These are phyloP conservation scores for Azolla pinnata DNA, from an alignment of 75 land plant species.

Conservation along the genomic window DNA sequence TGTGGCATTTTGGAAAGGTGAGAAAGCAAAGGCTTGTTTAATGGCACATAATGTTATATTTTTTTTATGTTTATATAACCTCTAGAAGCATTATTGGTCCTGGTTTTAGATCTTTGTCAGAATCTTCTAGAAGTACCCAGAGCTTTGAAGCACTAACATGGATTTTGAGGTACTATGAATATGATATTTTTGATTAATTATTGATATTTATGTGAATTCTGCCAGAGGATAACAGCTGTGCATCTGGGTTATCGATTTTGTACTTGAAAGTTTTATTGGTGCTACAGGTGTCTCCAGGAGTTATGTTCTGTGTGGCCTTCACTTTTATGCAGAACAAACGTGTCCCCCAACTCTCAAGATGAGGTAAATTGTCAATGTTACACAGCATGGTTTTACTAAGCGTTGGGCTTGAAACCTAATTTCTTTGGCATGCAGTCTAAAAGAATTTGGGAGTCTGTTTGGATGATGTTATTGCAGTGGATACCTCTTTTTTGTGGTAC, in stretches of 20 bases:
- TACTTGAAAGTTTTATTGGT: no score
- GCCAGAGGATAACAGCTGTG: background rate
- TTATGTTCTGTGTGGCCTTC: constrained; percentile 10
- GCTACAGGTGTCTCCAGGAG: constrained; percentile 27
- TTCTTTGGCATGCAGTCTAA: constrained; percentile 23
- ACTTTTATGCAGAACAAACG: background rate
- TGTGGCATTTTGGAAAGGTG: constrained; percentile 55
- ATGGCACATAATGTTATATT: background rate
- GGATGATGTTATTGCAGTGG: constrained; percentile 63
- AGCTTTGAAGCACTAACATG: constrained; percentile 70
- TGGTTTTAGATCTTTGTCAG: background rate
- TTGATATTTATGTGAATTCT: background rate
- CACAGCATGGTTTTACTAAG: no score
- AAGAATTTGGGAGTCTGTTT: constrained; percentile 49
- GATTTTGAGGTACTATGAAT: constrained; percentile 62
- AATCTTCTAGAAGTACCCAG: constrained; percentile 27
- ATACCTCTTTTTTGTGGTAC: constrained; percentile 48
- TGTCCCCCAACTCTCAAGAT: no score
- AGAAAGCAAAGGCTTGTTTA: constrained; percentile 1
- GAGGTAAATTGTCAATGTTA: no score
- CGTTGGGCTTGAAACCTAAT: background rate
- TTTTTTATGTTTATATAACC: background rate
- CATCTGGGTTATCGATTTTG: background rate
- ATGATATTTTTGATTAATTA: background rate
- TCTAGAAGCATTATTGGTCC: background rate